Percentiles rank a stretch among this genome's conserved stretches.
Evolutionary conservation across 108 stramenopile species (phyloP).

Genomic region (Conticribra weissflogii): DNA sequence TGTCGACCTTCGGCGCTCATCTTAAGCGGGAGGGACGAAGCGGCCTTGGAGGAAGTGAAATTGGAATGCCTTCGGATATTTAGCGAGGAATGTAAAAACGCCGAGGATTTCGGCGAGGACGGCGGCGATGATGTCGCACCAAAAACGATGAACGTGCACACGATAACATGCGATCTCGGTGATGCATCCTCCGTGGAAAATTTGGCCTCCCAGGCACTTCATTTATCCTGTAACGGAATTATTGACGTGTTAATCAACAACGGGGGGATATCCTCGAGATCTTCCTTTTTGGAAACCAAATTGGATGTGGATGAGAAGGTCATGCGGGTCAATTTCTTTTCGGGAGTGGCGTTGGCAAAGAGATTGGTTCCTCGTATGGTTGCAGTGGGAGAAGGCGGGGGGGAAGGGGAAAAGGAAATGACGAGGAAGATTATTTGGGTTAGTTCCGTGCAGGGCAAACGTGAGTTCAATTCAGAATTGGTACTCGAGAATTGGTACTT

Average conservation of each 20-base stretch:
- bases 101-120: too few relatives aligned
- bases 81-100: not conserved
- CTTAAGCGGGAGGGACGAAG: conserved; percentile 63
- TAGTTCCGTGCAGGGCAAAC: conserved; percentile 72
- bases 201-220: conserved; percentile 33
- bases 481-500: too few relatives aligned
- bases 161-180: conserved; percentile 60
- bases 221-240: conserved; percentile 1
- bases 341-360: conserved; percentile 73
- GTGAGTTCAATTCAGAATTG: conserved; percentile 41
- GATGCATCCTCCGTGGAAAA: conserved; percentile 53
- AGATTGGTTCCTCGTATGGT: conserved; percentile 75
- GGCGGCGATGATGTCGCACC: too few relatives aligned
- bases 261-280: conserved; percentile 82
- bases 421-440: conserved; percentile 76
- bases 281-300: conserved; percentile 70
- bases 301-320: conserved; percentile 72
- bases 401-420: conserved; percentile 6
- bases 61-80: conserved; percentile 48
- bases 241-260: conserved; percentile 81
- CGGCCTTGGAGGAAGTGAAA: conserved; percentile 52
- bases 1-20: conserved; percentile 57
- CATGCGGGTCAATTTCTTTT: conserved; percentile 87
- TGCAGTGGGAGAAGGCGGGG: too few relatives aligned
- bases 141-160: conserved; percentile 30